Evolutionary conservation across 2,329 filamentous ascomycete species (phyloP), one percentile per base, ranked within the genome.

Genomic region (Fusarium siculi): DNA sequence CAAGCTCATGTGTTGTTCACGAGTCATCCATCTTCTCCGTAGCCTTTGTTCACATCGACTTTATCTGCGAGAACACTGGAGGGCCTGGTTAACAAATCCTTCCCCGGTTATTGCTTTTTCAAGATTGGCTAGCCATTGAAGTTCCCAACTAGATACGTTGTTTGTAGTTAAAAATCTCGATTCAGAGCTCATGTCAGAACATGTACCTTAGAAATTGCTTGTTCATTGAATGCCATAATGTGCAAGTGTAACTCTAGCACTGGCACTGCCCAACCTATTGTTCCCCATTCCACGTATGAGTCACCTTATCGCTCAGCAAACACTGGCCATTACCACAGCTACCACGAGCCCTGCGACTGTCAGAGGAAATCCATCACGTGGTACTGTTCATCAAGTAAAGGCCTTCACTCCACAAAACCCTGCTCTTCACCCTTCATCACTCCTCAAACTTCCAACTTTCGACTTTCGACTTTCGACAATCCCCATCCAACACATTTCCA

Each of bases 1-100:
- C 23, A 4, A 9, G 3, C 0, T 44, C 0, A 3, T 25, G 18
- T 44, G 11, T 6, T 9, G 9, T 25, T 25, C 18, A 25, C 4
- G 4, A 25, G 16, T 9, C 18, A 4, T 14, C 11, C 43, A 25
- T 25, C 11, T 44, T 44, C 11, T 14, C 43, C 43, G 16, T 14
- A 9, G n/a, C 9, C 10, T 15, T 43, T 43, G 0, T 23, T 9
- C 12, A 40, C 39, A 40, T 40, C 1, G 39, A n/a, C 39, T 12
- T 21, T 21, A 16, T 40, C 23, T 23, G n/a, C 8, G n/a, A 43
- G n/a, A 43, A 10, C 8, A 8, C 15, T 16, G 8, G 23, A 43
- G 15, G n/a, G 9, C 42, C 15, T 18, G 15, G 16, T 4, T 4
- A 43, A 4, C 6, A 18, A 4, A 12, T 44, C n/a, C 16, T 25